Percentiles rank a stretch among this genome's conserved stretches.
These are phyloP conservation scores for Phytopythium chamaehyphon DNA, from an alignment of 352 stramenopile genomes.

Conservation along the genomic window DNA sequence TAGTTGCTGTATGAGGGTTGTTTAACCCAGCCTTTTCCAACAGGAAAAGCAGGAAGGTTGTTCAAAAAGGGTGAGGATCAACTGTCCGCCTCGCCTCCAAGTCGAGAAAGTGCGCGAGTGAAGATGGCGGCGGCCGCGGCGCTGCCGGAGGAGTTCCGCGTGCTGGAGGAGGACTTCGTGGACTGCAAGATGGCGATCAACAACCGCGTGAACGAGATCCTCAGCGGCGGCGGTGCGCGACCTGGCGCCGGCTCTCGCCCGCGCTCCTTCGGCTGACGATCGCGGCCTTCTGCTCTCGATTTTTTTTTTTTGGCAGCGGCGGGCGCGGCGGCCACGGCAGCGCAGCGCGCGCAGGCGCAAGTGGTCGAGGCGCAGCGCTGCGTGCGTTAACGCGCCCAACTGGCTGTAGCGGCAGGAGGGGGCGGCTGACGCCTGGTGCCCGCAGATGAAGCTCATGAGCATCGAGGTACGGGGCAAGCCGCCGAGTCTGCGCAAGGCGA, in stretches of 20 bases:
- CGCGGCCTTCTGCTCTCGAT: neutral
- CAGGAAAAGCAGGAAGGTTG: neutral
- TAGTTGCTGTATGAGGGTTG: neutral
- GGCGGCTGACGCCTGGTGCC: too few species aligned
- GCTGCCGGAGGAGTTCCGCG: constrained; percentile 56
- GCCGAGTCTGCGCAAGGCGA: constrained; percentile 55
- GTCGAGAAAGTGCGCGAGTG: neutral
- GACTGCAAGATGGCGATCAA: constrained; percentile 82
- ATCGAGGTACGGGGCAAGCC: constrained; percentile 64
- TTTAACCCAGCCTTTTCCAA: neutral
- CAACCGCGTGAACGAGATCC: constrained; percentile 65
- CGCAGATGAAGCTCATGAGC: constrained; percentile 77
- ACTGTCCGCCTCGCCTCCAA: too few species aligned
- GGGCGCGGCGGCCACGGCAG: constrained; percentile 30
- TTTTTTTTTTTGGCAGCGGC: constrained; percentile 8
- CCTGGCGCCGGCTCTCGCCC: neutral
- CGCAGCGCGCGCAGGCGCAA: constrained; percentile 51
- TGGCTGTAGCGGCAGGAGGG: too few species aligned
- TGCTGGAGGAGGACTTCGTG: constrained; percentile 76
- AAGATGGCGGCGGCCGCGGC: constrained; percentile 23
- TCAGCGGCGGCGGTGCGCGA: constrained; percentile 36
- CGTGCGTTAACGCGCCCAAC: constrained; percentile 22
- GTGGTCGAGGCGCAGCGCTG: constrained; percentile 73
- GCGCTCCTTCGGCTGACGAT: neutral
- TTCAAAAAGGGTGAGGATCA: neutral